Conservation (phyloP, 2,329 filamentous ascomycete genomes). For the Fusarium secorum region DNA sequence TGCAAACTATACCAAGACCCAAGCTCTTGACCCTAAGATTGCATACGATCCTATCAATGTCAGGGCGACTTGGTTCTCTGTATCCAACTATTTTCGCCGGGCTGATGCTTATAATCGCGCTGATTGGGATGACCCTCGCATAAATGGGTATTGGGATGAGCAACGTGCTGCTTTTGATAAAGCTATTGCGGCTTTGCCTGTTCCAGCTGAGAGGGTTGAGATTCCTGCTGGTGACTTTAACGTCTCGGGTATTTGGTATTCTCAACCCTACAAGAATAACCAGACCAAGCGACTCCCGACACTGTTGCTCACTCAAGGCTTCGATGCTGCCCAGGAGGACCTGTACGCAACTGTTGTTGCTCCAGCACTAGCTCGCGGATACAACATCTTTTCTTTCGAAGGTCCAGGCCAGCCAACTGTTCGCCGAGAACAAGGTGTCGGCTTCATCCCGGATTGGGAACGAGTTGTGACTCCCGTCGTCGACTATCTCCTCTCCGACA, state of each 20-base stretch:
- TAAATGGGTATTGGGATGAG: slow-evolving; percentile 49
- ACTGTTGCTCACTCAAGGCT: slow-evolving; percentile 13
- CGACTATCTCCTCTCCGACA: slow-evolving; percentile 1
- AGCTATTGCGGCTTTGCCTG: slow-evolving; percentile 47
- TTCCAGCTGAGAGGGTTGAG: slow-evolving; percentile 48
- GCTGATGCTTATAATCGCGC: slow-evolving; percentile 54
- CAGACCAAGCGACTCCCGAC: background rate
- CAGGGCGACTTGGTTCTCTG: slow-evolving; percentile 46
- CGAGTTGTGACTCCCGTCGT: slow-evolving; percentile 1
- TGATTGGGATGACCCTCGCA: slow-evolving; percentile 52
- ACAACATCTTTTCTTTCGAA: slow-evolving; percentile 16
- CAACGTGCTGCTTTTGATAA: slow-evolving; percentile 50
- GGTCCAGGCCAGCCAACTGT: slow-evolving; percentile 24
- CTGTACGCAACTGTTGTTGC: slow-evolving; percentile 2
- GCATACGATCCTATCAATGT: slow-evolving; percentile 37
- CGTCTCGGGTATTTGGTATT: slow-evolving; percentile 49
- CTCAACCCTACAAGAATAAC: slow-evolving; percentile 2
- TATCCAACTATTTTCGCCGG: slow-evolving; percentile 52
- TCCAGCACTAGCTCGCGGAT: slow-evolving; percentile 14
- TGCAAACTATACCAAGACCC: slow-evolving; percentile 32
- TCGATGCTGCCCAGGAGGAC: slow-evolving; percentile 28
- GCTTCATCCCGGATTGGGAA: slow-evolving; percentile 32
- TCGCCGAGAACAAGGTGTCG: slow-evolving; percentile 10
- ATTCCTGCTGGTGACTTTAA: slow-evolving; percentile 43
- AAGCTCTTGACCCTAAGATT: slow-evolving; percentile 28